A percentile compares a stretch with the other conserved stretches of the same genome.
These are phyloP conservation scores for Vigna mungo DNA, from an alignment of 306 rosid species.

Conservation along the genomic window DNA sequence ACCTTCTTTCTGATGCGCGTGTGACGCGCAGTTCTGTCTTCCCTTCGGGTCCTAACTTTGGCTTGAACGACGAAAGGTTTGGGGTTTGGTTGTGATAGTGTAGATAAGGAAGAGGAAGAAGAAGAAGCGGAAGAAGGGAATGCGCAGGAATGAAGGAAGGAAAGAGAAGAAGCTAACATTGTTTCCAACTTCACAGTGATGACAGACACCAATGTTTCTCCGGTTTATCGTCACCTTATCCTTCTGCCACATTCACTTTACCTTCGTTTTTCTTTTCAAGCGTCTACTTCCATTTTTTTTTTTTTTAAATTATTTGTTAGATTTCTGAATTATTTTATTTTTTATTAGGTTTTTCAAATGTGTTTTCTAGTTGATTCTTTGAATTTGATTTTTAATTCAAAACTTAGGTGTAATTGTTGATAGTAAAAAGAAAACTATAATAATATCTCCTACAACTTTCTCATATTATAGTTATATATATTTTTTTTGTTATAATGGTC, in stretches of 20 bases:
- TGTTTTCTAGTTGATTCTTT: too few relatives aligned
- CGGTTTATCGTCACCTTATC: conserved; percentile 44
- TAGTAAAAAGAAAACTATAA: too few relatives aligned
- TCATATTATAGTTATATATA: too few relatives aligned
- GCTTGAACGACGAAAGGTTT: conserved; percentile 59
- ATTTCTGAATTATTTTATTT: too few relatives aligned
- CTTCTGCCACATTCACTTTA: not conserved
- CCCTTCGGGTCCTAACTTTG: conserved; percentile 58
- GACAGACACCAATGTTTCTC: not conserved
- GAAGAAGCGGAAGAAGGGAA: conserved; percentile 39
- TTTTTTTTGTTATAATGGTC: too few relatives aligned
- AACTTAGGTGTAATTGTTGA: too few relatives aligned
- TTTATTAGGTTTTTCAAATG: too few relatives aligned
- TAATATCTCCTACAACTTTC: too few relatives aligned
- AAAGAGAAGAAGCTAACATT: conserved; percentile 55
- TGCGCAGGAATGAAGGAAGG: conserved; percentile 48
- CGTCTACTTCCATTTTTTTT: not conserved
- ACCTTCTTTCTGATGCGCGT: conserved; percentile 59
- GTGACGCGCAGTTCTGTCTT: conserved; percentile 79
- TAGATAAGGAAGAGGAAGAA: conserved; percentile 38
- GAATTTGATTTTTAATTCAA: too few relatives aligned
- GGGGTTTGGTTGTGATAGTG: conserved; percentile 33
- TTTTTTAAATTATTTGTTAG: too few relatives aligned
- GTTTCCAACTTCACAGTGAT: not conserved
- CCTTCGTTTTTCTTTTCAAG: not conserved